phyloP scores from a whole-genome alignment of 148 eudicot species.

The Chenopodium suecicum region DNA sequence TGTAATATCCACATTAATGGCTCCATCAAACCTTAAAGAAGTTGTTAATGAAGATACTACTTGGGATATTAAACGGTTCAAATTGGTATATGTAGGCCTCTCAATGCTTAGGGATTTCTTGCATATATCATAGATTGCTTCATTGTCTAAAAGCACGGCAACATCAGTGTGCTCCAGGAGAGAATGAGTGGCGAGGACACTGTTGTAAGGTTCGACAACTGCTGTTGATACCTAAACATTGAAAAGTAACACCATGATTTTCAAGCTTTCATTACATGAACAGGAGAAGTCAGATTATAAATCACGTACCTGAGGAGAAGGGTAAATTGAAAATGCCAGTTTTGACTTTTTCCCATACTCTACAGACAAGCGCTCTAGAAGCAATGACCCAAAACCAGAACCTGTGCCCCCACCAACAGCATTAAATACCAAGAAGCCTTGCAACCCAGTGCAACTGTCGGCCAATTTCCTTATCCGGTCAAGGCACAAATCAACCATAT shows the following conservation, averaged over 20 bases:
- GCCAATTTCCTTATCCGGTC: constrained; percentile 40
- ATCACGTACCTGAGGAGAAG: constrained; percentile 38
- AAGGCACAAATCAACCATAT: constrained; percentile 40
- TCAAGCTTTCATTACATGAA: background rate
- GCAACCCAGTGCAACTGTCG: constrained; percentile 40
- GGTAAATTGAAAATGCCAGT: constrained; percentile 35
- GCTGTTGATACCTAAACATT: constrained; percentile 36
- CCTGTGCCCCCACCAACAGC: constrained; percentile 47
- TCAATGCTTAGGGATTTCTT: constrained; percentile 36
- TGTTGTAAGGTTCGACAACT: constrained; percentile 43
- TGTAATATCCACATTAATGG: constrained; percentile 39
- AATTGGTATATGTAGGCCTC: constrained; percentile 43
- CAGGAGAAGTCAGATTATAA: background rate
- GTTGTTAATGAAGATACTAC: constrained; percentile 38
- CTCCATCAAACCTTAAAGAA: constrained; percentile 42
- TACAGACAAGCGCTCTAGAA: constrained; percentile 37
- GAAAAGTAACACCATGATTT: background rate
- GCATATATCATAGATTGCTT: constrained; percentile 42
- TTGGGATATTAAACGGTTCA: constrained; percentile 41
- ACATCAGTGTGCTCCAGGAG: constrained; percentile 41
- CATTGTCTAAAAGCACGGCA: constrained; percentile 38
- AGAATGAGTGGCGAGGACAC: constrained; percentile 40
- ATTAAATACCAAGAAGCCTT: constrained; percentile 41
- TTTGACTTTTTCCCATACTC: constrained; percentile 42
- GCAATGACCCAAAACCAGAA: constrained; percentile 44